Base-by-base conservation (phyloP, 495 filamentous ascomycete species). In the Penicillium pancosmium region DNA sequence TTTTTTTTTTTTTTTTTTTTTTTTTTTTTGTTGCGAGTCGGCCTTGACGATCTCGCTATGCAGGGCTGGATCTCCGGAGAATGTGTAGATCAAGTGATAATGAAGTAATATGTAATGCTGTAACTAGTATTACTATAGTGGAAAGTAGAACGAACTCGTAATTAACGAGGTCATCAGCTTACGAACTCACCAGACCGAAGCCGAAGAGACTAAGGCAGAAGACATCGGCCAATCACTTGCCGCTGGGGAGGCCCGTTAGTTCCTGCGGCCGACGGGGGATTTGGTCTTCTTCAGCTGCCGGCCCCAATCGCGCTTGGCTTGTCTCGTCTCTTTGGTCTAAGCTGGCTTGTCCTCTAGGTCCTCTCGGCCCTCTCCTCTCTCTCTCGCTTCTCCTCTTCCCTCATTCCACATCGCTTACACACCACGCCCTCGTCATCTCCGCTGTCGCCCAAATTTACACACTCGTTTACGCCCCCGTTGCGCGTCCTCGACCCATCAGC, bases 401-500 rank as follows among this genome's bases (percentile, higher is more conserved):
- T 46, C 43, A 2, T 21, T 21, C 16, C 43, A n/a, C 43, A 16
- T 46, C 16, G 15, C 15, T n/a, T 40, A 13, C 36, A 13, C 36
- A n/a, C 11, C 36, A 13, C 36, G 11, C 36, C 11, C 36, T n/a
- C 36, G 16, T n/a, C 41, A 44, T 16, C 41, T 5, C 2, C 16
- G 36, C 12, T 38, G 5, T 10, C 8, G 11, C 36, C 36, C 36
- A 38, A 38, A 38, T 13, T n/a, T 13, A 36, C 13, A 18, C 12
- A 13, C 11, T 15, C 34, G 18, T n/a, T 27, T 38, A 35, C 34
- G 23, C 15, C 1, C 54, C 21, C 60, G 52, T 61, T 55, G 36
- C 52, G 58, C 49, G 25, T 52, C 47, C 36, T 48, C 50, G n/a
- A 44, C 44, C 34, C 49, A 13, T 36, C 38, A 52, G 50, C 46